Conservation (phyloP, 371 early-diverging fungal genomes). For the Mucor indicus region DNA sequence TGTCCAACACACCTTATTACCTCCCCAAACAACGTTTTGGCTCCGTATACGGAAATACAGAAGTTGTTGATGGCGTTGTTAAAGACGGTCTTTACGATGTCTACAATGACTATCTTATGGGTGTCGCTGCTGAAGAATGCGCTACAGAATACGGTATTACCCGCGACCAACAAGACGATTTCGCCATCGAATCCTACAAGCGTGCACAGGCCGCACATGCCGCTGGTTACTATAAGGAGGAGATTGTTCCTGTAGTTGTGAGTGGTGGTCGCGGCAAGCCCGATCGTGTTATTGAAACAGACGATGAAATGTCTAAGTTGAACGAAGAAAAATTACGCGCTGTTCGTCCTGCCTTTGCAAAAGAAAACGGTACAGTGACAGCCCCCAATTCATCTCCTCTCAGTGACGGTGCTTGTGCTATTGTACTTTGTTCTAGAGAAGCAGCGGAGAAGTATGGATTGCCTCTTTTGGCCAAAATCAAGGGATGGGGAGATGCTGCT, state of each 20-base stretch:
- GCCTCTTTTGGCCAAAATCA: constrained; percentile 72
- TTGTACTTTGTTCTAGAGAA: constrained; percentile 81
- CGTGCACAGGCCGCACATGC: constrained; percentile 82
- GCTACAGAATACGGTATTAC: constrained; percentile 80
- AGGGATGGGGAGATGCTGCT: constrained; percentile 76
- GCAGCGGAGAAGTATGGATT: constrained; percentile 75
- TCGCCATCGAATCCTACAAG: constrained; percentile 84
- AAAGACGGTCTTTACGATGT: constrained; percentile 94
- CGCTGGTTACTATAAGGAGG: constrained; percentile 74
- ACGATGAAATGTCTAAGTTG: constrained; percentile 78
- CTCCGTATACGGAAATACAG: constrained; percentile 83
- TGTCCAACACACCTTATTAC: constrained; percentile 96
- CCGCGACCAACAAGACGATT: constrained; percentile 88
- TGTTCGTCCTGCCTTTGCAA: constrained; percentile 87
- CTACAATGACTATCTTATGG: constrained; percentile 87
- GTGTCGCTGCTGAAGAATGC: constrained; percentile 91
- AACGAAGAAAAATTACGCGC: constrained; percentile 78
- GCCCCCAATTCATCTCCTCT: constrained; percentile 95
- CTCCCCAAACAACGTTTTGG: constrained; percentile 79
- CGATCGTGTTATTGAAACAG: constrained; percentile 68
- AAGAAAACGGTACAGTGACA: constrained; percentile 88
- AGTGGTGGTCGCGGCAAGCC: constrained; percentile 85
- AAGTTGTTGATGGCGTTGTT: constrained; percentile 83
- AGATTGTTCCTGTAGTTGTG: constrained; percentile 87
- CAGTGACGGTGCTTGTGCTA: constrained; percentile 93